Percentiles rank a stretch among this genome's conserved stretches.
phyloP scores from a whole-genome alignment of 1,284 basidiomycete genomes.

The Dichomitus squalens region DNA sequence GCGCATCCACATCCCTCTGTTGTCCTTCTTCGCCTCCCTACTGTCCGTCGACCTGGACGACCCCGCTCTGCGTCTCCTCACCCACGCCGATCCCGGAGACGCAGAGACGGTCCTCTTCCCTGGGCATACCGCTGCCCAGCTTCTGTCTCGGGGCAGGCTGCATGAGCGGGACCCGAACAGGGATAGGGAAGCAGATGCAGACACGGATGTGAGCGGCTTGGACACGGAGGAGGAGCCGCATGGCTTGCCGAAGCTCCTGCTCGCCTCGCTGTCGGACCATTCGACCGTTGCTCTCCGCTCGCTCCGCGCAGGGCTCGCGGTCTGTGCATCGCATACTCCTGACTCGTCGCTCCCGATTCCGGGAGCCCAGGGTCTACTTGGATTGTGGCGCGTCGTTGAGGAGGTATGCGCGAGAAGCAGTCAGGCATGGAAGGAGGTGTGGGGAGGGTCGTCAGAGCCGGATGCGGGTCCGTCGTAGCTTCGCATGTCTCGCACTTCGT shows the following conservation, averaged over 20 bases:
- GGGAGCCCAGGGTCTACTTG: conserved; percentile 4
- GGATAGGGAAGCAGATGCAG: background rate
- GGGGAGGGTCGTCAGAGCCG: conserved; percentile 4
- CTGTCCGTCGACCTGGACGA: conserved; percentile 38
- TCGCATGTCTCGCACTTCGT: background rate
- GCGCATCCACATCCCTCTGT: conserved; percentile 34
- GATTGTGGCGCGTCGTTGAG: conserved; percentile 23
- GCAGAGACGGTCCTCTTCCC: conserved; percentile 37
- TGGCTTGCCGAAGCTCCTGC: conserved; percentile 24
- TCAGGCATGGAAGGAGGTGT: conserved; percentile 28
- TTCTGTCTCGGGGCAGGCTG: background rate
- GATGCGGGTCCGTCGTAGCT: background rate
- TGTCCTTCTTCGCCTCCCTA: conserved; percentile 36
- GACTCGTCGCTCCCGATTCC: conserved; percentile 12
- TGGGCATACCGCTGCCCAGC: conserved; percentile 24
- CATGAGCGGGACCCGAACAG: background rate
- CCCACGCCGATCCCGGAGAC: conserved; percentile 29
- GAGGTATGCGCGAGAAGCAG: conserved; percentile 22
- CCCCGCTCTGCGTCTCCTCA: conserved; percentile 35
- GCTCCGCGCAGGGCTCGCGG: conserved; percentile 23
- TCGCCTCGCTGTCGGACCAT: conserved; percentile 22
- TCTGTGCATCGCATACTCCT: conserved; percentile 2
- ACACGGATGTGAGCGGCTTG: conserved; percentile 4
- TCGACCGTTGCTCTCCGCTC: conserved; percentile 25
- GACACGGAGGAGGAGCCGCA: conserved; percentile 1